Conservation (phyloP, 352 stramenopile species). For the Phytopythium kandeliae region DNA sequence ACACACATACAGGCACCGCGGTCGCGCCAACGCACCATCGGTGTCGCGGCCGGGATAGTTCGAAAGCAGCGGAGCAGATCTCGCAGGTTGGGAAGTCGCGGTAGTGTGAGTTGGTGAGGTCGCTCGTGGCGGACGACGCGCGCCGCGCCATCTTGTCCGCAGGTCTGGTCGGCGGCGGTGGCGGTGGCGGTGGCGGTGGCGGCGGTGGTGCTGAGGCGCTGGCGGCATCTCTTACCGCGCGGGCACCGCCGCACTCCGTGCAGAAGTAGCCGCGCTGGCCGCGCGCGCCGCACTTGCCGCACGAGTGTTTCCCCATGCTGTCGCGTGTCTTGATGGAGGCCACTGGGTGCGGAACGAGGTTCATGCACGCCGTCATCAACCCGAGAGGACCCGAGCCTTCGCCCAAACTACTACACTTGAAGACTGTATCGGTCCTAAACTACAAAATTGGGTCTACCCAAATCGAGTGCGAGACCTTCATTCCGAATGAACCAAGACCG, state of each 20-base stretch:
- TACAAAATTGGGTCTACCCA: too few species aligned
- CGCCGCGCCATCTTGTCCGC: not conserved
- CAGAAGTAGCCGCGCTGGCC: conserved; percentile 5
- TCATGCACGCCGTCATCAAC: too few species aligned
- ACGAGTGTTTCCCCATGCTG: not conserved
- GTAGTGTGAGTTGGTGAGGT: conserved; percentile 17
- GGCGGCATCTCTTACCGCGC: too few species aligned
- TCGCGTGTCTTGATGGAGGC: too few species aligned
- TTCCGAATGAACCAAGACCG: too few species aligned
- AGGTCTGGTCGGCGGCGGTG: not conserved
- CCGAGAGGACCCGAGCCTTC: too few species aligned
- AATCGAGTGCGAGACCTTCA: too few species aligned
- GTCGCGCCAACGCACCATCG: conserved; percentile 32
- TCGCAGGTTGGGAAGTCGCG: conserved; percentile 62
- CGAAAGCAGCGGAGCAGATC: conserved; percentile 50
- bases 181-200: not conserved
- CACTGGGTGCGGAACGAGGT: too few species aligned
- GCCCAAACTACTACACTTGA: too few species aligned
- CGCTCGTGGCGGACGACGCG: not conserved
- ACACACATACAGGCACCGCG: not conserved
- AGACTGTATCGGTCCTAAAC: too few species aligned
- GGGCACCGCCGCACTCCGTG: conserved; percentile 4
- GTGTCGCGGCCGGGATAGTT: conserved; percentile 54
- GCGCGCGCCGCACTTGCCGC: not conserved
- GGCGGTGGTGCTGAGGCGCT: not conserved